Base-by-base conservation (phyloP, 257 asterid species). In the Fraxinus excelsior region DNA sequence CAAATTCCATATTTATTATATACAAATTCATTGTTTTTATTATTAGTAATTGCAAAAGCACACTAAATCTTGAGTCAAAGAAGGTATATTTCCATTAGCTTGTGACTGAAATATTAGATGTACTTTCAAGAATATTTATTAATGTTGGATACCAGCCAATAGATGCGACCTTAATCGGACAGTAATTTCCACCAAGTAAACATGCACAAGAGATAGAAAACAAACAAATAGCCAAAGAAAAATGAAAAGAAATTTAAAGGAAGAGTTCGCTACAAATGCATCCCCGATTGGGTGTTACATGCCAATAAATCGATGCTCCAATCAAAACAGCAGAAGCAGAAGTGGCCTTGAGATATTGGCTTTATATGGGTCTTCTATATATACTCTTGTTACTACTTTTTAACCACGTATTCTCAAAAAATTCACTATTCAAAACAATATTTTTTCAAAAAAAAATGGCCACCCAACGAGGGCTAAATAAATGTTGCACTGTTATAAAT, bases 1-100 rank as follows among this genome's bases (percentile, higher is more conserved):
- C 58, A 49, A 64, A 28, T 38, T 64, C 66, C 70, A 71, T 62
- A 67, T 29, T 58, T 40, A 7, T 67, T 40, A 79, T 40, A 38
- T 64, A 37, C 14, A 12, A 42, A 42, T 67, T 58, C 29, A 38
- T 53, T 71, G 77, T 77, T 42, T 64, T 44, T 31, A 31, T n/a
- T 34, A 58, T 74, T 32, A 40, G 35, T 31, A 34, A 71, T 51
- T 42, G 70, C 21, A 32, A 37, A 78, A 70, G 70, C 67, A 28
- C 76, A 51, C 60, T 35, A 64, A 16, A 56, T n/a, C 14, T 56
- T 21, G 14, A 28, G 29, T 21, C 62, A 3, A 13, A 49, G 62
- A 18, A 14, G 58, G n/a, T 14, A 8, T 7, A 7, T 7, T 38
- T 12, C 19, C 13, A 46, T 46, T 7, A 16, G 56, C 19, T 49